Evolutionary conservation across 2,329 filamentous ascomycete species (phyloP), one percentile per base, ranked within the genome.

Genomic region (Diaporthe sp.): DNA sequence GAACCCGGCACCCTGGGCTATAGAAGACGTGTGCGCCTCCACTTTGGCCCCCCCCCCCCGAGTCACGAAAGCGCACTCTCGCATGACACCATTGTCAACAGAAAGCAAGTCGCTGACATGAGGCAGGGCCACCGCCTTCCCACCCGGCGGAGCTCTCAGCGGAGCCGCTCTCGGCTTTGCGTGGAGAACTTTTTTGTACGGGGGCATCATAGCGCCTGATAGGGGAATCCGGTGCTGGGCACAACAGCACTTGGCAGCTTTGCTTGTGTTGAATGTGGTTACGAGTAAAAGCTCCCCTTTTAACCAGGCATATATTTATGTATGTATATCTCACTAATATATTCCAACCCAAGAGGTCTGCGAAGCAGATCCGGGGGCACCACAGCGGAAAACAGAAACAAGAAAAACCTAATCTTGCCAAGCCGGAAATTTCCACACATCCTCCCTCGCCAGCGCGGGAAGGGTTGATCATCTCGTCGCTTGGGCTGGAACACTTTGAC

Each of bases 351-450:
- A 51, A 25, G 10, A 15, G 35, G 32, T 13, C 55, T 6, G 10
- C 3, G 19, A 2, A 19, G 30, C n/a, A 42, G 27, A 61, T 25
- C 61, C 61, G 25, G 65, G 53, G 50, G 10, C 47, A 51, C 22
- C 32, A 30, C 15, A 30, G 42, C 70, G 70, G 69, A 50, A 59
- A 42, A 25, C 50, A 10, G 4, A 35, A 19, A 30, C 27, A 55
- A 4, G 19, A 42, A 27, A 22, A 71, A 37, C 47, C 27, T 55
- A 37, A 63, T 71, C 44, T 55, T 71, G 70, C 70, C 70, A 71
- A 71, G 70, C 47, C 70, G 70, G 70, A 65, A 53, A 63, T 71
- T 37, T 71, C 44, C 53, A 42, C 44, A 27, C 39, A 30, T 42
- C 44, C 44, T 47, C 44, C 19, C 44, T 47, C 44, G 42, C 17